Percentiles rank a stretch among this genome's conserved stretches.
Evolutionary conservation across 169 alveolate species (phyloP).

Genomic region (Eimeria acervulina): DNA sequence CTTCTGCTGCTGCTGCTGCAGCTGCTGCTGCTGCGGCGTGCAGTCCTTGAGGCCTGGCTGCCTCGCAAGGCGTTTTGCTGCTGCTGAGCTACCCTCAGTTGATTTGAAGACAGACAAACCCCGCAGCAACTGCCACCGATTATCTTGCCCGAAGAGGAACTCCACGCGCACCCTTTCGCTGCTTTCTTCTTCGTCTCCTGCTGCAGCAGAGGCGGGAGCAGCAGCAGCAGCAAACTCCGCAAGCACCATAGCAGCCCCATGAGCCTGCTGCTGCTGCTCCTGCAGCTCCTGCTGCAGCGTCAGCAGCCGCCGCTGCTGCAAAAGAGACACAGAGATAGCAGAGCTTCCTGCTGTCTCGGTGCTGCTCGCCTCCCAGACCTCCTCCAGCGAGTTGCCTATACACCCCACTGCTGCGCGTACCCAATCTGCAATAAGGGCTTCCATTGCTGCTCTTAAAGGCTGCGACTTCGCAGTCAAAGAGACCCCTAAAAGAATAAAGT

Average conservation of each 20-base stretch:
- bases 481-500: not conserved
- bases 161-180: not conserved
- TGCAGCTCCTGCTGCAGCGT: not conserved
- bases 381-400: conserved; percentile 19
- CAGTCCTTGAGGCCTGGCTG: not conserved
- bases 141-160: not conserved
- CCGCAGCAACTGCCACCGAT: not conserved
- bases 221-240: conserved; percentile 26
- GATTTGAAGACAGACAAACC: not conserved
- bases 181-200: not conserved
- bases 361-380: not conserved
- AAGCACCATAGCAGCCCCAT: not conserved
- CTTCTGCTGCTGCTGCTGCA: conserved; percentile 14
- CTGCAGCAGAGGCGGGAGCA: too few species aligned
- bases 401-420: not conserved
- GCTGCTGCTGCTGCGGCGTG: not conserved
- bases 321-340: not conserved
- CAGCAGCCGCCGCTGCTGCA: conserved; percentile 24
- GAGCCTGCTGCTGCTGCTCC: conserved; percentile 27
- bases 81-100: not conserved
- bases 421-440: not conserved
- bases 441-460: not conserved
- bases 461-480: not conserved
- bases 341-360: too few species aligned
- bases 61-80: not conserved